A percentile compares a stretch with the other conserved stretches of the same genome.
phyloP scores from a whole-genome alignment of 2,329 filamentous ascomycete species.

The Pseudocercospora fijiensis region DNA sequence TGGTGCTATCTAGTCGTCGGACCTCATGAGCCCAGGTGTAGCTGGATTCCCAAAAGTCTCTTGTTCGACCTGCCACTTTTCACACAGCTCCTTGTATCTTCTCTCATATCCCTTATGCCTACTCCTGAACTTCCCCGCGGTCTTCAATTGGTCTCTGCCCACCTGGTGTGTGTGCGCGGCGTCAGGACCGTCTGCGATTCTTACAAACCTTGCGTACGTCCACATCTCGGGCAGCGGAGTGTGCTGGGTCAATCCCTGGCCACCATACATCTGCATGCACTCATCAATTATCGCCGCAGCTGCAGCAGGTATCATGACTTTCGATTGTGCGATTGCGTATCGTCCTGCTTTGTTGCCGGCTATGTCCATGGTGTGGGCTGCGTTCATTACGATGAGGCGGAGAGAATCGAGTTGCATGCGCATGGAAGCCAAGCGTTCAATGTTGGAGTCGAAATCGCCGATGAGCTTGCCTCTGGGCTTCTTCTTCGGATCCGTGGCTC shows the following conservation, averaged over 20 bases:
- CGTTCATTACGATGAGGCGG: conserved; percentile 84
- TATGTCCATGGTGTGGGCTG: conserved; percentile 88
- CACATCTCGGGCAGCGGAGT: conserved; percentile 71
- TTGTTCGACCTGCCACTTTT: conserved; percentile 64
- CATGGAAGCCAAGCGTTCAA: conserved; percentile 88
- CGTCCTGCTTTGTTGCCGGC: conserved; percentile 81
- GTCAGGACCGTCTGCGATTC: conserved; percentile 73
- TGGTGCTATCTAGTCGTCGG: conserved; percentile 7
- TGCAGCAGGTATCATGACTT: conserved; percentile 80
- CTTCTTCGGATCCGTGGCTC: conserved; percentile 86
- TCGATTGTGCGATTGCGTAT: conserved; percentile 88
- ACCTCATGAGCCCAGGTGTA: conserved; percentile 24
- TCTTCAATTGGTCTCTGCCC: conserved; percentile 74
- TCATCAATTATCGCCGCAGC: conserved; percentile 86
- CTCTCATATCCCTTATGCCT: conserved; percentile 62
- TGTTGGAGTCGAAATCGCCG: conserved; percentile 83
- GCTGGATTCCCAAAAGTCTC: conserved; percentile 53
- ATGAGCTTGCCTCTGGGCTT: conserved; percentile 85
- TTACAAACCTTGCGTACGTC: conserved; percentile 34
- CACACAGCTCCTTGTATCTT: conserved; percentile 31
- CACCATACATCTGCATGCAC: conserved; percentile 87
- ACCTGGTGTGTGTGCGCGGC: conserved; percentile 86
- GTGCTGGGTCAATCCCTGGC: conserved; percentile 85
- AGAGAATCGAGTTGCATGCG: conserved; percentile 90
- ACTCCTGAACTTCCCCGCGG: conserved; percentile 57